A percentile compares a stretch with the other conserved stretches of the same genome.
Evolutionary conservation across 306 rosid species (phyloP).

Genomic region (Medicago truncatula): DNA sequence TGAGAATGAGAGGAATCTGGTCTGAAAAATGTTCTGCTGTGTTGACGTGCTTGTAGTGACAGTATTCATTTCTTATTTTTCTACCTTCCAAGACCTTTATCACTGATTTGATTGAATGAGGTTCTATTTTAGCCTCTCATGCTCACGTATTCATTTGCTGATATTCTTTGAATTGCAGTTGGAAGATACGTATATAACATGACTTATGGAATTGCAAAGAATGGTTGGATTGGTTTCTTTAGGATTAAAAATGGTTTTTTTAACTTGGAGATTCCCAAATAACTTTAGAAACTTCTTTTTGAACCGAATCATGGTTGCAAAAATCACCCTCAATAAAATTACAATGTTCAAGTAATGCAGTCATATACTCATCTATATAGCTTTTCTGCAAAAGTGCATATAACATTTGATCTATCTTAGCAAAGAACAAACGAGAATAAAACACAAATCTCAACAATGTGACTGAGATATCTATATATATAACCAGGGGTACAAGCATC

Average conservation of each 20-base stretch:
- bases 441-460: neutral
- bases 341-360: neutral
- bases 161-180: neutral
- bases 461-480: neutral
- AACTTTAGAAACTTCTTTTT: neutral
- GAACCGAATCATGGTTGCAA: neutral
- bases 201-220: neutral
- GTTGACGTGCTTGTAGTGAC: neutral
- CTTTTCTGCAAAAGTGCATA: neutral
- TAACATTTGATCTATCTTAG: conserved; percentile 5
- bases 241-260: neutral
- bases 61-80: neutral
- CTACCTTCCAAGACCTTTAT: conserved; percentile 3
- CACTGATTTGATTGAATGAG: neutral
- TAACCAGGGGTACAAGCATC: neutral
- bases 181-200: neutral
- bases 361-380: neutral
- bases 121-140: neutral
- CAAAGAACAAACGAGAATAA: neutral
- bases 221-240: neutral
- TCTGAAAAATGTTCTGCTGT: neutral
- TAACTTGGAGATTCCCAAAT: neutral
- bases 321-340: neutral
- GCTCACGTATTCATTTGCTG: neutral
- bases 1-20: conserved; percentile 27